phyloP scores from a whole-genome alignment of 2,329 filamentous ascomycete genomes.

The Xylaria sp. region DNA sequence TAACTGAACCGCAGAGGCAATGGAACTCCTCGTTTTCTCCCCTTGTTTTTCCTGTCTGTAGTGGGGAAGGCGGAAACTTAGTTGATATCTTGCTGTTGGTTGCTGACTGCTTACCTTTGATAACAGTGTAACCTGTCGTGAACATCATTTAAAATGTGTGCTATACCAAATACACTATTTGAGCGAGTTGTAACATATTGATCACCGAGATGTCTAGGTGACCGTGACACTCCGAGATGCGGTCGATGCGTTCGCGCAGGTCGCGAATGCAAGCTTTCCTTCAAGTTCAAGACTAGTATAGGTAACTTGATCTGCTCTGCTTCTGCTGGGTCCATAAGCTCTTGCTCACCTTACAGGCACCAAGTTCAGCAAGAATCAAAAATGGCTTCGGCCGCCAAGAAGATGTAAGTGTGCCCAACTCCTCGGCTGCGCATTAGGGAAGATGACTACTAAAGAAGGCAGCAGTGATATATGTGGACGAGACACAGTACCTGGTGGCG shows the following conservation, averaged over 20 bases:
- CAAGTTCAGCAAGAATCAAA: slow-evolving; percentile 47
- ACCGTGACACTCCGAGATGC: slow-evolving; percentile 52
- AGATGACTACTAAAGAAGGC: slow-evolving; percentile 26
- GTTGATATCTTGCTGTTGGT: slow-evolving; percentile 15
- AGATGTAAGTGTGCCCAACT: slow-evolving; percentile 41
- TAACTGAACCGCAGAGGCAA: neutral
- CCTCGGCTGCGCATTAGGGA: neutral
- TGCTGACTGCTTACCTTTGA: slow-evolving; percentile 35
- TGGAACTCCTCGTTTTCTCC: neutral
- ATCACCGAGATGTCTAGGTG: slow-evolving; percentile 52
- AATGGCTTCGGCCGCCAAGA: slow-evolving; percentile 47
- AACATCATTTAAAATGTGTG: slow-evolving; percentile 61
- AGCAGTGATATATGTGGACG: slow-evolving; percentile 50
- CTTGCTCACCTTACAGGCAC: slow-evolving; percentile 35
- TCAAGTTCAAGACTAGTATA: slow-evolving; percentile 51
- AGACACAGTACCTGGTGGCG: slow-evolving; percentile 44
- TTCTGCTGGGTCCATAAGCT: slow-evolving; percentile 4
- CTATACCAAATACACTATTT: slow-evolving; percentile 15
- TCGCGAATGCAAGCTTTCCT: slow-evolving; percentile 50
- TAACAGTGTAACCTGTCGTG: slow-evolving; percentile 58
- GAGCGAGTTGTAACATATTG: slow-evolving; percentile 20
- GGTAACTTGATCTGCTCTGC: slow-evolving; percentile 38
- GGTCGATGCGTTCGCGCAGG: slow-evolving; percentile 49
- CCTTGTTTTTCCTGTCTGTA: neutral
- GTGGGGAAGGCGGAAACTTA: neutral